These are phyloP conservation scores for Populus simonii DNA, from an alignment of 345 rosid genomes.

Conservation along the genomic window DNA sequence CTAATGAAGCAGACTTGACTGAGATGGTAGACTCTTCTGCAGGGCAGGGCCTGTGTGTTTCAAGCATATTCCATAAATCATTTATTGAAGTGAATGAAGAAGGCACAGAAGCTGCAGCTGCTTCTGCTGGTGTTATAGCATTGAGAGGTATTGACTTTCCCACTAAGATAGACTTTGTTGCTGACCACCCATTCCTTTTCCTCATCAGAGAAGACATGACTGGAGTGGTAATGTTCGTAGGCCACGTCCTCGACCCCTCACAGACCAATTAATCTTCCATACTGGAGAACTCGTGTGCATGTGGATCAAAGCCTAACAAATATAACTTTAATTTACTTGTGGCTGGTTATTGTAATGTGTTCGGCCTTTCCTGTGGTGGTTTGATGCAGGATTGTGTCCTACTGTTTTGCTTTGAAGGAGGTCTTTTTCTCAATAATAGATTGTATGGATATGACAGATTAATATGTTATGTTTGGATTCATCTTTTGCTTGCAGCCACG, in stretches of 20 bases:
- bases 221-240: constrained; percentile 56
- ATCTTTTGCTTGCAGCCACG: too few species aligned
- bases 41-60: constrained; percentile 40
- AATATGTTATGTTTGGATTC: too few species aligned
- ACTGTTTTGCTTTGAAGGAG: too few species aligned
- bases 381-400: background rate
- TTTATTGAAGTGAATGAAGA: constrained; percentile 70
- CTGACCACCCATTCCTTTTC: constrained; percentile 71
- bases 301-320: constrained; percentile 11
- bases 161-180: constrained; percentile 49
- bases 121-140: constrained; percentile 39
- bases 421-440: too few species aligned
- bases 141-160: background rate
- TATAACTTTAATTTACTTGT: background rate
- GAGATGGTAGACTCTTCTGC: constrained; percentile 57
- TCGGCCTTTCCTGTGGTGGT: background rate
- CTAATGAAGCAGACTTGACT: constrained; percentile 46
- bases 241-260: constrained; percentile 51
- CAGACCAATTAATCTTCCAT: constrained; percentile 14
- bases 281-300: background rate
- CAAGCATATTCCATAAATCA: constrained; percentile 57
- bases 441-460: too few species aligned
- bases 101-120: constrained; percentile 78
- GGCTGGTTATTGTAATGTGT: background rate
- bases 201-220: constrained; percentile 56